Conservation (phyloP, 176 grass and related monocot genomes). For the Lolium rigidum region DNA sequence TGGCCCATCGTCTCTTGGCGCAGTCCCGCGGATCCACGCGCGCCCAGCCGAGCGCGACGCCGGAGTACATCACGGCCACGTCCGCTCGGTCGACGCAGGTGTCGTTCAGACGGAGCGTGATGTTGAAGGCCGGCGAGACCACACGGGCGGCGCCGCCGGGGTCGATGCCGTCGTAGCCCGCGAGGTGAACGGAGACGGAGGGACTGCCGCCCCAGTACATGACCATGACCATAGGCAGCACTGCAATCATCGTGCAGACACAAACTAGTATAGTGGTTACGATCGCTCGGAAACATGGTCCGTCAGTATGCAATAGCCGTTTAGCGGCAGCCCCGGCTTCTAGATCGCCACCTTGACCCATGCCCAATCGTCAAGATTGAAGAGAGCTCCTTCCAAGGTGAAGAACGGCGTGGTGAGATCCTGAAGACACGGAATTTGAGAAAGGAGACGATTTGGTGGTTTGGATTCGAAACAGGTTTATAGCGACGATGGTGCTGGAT, state of each 20-base stretch:
- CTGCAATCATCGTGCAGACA: background rate
- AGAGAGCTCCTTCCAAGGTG: background rate
- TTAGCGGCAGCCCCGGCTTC: background rate
- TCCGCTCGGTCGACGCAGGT: slow-evolving; percentile 31
- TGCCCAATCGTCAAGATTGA: background rate
- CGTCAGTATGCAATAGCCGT: background rate
- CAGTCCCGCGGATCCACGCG: slow-evolving; percentile 42
- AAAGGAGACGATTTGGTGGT: background rate
- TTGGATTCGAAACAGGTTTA: background rate
- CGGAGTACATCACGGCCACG: slow-evolving; percentile 36
- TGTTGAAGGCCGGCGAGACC: slow-evolving; percentile 45
- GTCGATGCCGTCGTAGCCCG: slow-evolving; percentile 39
- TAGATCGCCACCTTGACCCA: background rate
- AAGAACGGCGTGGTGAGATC: background rate
- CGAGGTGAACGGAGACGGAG: slow-evolving; percentile 16
- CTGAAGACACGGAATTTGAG: background rate
- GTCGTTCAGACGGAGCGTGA: slow-evolving; percentile 31
- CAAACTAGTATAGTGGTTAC: background rate
- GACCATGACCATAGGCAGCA: no score
- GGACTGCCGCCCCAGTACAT: background rate
- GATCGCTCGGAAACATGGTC: background rate
- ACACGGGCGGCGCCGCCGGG: background rate
- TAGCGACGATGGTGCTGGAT: background rate
- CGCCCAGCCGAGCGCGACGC: slow-evolving; percentile 45
- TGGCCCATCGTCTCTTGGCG: background rate